Evolutionary conservation across 176 grass and related monocot genomes (phyloP), one percentile per base, ranked within the genome.

Genomic region (Alopecurus myosuroides): DNA sequence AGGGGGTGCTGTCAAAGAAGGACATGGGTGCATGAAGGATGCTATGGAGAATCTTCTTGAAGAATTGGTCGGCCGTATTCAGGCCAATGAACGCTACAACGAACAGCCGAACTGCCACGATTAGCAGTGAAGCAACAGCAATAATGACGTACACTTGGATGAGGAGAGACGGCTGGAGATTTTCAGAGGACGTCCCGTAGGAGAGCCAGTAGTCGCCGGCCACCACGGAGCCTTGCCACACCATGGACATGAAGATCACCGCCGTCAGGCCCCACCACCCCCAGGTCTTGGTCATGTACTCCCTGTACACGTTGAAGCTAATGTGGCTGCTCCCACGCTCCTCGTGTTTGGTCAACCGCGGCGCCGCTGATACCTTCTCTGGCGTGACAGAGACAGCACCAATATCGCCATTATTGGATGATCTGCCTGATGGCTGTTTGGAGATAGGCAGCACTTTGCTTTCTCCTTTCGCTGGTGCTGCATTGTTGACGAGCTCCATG

Each of bases 11-110:
- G 88, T 98, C 93, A 66, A 98, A 98, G 81, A 95, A 98, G 8
- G 93, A 90, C 95, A 98, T 98, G 9, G 95, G 95, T 0, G 95
- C 93, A 81, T 95, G 95, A 7, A 98, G 65, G 66, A 98, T 98
- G 75, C 89, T 98, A 51, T 90, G 79, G 69, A 98, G 88, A 61
- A 95, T 91, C 87, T 95, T 83, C 82, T 66, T 85, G 82, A 95
- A 98, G 81, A 98, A 98, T 6, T 11, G 49, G 23, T 93, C 84
- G 20, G 95, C 95, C 1, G 93, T 95, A 26, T 88, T 71, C 12
- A 98, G 93, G 22, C 95, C 87, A 68, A 95, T 58, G 88, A 86
- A 51, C 2, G 93, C 88, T 11, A 95, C 83, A 49, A 95, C 77
- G 73, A 95, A 88, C 2, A 89, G 64, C 12, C 91, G 75, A 36